Conservation (phyloP, 345 rosid genomes). For the Passiflora organensis region DNA sequence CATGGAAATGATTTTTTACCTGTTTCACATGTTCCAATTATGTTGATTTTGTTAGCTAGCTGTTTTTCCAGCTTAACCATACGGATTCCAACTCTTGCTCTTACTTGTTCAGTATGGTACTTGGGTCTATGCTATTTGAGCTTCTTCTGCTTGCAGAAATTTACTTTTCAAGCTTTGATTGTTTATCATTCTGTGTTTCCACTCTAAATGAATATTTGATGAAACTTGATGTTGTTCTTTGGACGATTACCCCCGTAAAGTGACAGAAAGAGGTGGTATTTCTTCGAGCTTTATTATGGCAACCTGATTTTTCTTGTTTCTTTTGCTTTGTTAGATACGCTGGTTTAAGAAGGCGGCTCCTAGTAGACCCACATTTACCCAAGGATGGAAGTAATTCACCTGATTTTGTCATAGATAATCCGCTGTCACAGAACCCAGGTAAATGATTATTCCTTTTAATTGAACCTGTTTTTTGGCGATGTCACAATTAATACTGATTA, state of each 20-base stretch:
- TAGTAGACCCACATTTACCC: constrained; percentile 66
- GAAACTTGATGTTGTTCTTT: too few species aligned
- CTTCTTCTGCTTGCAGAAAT: background rate
- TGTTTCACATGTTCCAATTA: too few species aligned
- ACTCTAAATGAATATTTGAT: too few species aligned
- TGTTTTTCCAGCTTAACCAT: too few species aligned
- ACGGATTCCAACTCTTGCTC: too few species aligned
- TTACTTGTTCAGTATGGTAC: background rate
- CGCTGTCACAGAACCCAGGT: constrained; percentile 97
- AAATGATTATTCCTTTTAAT: constrained; percentile 9
- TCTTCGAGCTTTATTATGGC: background rate
- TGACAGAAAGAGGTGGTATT: too few species aligned
- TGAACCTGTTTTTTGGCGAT: background rate
- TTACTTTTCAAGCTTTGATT: background rate
- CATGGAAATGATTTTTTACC: too few species aligned
- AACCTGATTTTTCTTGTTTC: background rate
- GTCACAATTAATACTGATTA: background rate
- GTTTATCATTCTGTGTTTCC: too few species aligned
- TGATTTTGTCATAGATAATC: constrained; percentile 77
- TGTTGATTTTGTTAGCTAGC: too few species aligned
- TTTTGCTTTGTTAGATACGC: constrained; percentile 57
- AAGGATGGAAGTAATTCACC: constrained; percentile 59
- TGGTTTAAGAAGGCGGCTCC: constrained; percentile 63
- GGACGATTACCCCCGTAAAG: too few species aligned
- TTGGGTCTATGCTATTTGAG: background rate